Evolutionary conservation across 75 land plant species (phyloP).

Genomic region (Adiantum capillusveneris): DNA sequence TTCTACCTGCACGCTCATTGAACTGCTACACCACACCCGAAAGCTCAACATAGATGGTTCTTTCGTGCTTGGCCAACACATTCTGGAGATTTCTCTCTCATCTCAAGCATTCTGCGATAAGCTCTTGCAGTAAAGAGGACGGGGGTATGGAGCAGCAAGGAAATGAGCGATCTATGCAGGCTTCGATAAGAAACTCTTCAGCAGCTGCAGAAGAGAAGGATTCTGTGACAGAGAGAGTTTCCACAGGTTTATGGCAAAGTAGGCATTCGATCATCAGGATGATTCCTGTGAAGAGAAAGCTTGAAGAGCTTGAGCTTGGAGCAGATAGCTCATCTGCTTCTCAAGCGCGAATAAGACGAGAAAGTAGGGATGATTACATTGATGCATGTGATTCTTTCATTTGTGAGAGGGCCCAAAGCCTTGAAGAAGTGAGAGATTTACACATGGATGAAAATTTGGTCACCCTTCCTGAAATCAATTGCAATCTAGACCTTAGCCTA

Average conservation of each 20-base stretch:
- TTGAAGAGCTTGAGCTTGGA: conserved; percentile 31
- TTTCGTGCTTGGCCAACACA: conserved; percentile 21
- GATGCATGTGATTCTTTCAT: conserved; percentile 8
- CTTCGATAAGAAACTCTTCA: conserved; percentile 5
- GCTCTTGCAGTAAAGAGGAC: conserved; percentile 1
- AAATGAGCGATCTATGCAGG: background rate
- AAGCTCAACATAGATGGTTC: conserved; percentile 27
- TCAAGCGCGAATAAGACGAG: conserved; percentile 16
- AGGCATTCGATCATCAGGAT: conserved; percentile 11
- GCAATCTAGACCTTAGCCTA: background rate
- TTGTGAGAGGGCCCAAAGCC: background rate
- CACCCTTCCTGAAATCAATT: background rate
- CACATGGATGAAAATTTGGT: background rate
- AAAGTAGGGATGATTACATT: conserved; percentile 13
- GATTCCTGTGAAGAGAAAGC: conserved; percentile 29
- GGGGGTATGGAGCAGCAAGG: conserved; percentile 11
- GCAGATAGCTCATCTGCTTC: background rate
- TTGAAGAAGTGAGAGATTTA: background rate
- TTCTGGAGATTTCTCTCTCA: conserved; percentile 23
- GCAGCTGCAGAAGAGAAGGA: conserved; percentile 9
- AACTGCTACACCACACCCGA: no score
- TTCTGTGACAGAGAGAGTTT: conserved; percentile 6
- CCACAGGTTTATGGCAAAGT: conserved; percentile 7
- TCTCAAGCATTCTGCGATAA: conserved; percentile 19
- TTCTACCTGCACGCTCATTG: no score